Evolutionary conservation across 2,329 filamentous ascomycete species (phyloP).

Genomic region (Botrytis galanthina): DNA sequence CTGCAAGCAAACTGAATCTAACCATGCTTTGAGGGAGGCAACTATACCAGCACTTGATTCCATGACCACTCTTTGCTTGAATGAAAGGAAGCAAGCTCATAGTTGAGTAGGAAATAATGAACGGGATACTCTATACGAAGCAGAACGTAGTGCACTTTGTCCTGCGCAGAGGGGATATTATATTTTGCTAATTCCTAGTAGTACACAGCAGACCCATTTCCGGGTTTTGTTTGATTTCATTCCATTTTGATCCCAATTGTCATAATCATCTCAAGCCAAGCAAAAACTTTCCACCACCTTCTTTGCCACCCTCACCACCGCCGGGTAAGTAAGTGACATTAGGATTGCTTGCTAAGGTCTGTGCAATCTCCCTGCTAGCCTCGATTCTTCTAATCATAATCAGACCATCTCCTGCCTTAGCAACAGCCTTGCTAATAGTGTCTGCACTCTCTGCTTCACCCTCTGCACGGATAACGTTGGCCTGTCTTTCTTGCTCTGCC

Average conservation of each 20-base stretch:
- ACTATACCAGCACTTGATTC: neutral
- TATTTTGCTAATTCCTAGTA: slow-evolving; percentile 21
- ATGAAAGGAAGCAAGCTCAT: neutral
- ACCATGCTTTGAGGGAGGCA: neutral
- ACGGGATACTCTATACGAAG: neutral
- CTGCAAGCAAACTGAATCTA: neutral
- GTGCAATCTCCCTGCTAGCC: slow-evolving; percentile 91
- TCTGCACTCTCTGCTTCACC: slow-evolving; percentile 97
- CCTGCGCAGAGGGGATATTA: slow-evolving; percentile 18
- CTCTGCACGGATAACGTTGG: slow-evolving; percentile 96
- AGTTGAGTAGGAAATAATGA: neutral
- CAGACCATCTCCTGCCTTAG: slow-evolving; percentile 88
- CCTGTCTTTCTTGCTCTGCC: slow-evolving; percentile 97
- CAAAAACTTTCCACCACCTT: slow-evolving; percentile 57
- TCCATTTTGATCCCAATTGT: slow-evolving; percentile 7
- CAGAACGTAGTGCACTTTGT: neutral
- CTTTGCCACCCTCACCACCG: slow-evolving; percentile 60
- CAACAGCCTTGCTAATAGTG: slow-evolving; percentile 89
- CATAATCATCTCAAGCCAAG: slow-evolving; percentile 56
- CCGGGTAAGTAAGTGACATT: slow-evolving; percentile 94
- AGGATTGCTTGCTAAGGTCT: slow-evolving; percentile 83
- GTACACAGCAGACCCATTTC: slow-evolving; percentile 18
- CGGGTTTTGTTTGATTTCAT: slow-evolving; percentile 10
- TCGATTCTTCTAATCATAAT: slow-evolving; percentile 97
- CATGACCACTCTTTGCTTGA: neutral